phyloP scores from a whole-genome alignment of 2,329 filamentous ascomycete species.

The Gnomoniopsis smithogilvyi region DNA sequence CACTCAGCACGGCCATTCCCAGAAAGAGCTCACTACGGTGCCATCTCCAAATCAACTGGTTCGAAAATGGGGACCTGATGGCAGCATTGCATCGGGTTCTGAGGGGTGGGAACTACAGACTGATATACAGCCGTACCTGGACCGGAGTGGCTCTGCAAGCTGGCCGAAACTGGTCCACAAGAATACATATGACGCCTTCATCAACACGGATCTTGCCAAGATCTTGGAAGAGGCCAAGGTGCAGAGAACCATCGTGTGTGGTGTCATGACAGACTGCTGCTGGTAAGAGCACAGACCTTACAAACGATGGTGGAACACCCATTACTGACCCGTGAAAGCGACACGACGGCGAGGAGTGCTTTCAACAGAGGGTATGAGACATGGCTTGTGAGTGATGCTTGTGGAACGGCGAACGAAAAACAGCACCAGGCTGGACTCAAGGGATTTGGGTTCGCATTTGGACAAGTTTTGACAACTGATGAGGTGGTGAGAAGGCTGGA shows the following conservation, averaged over 20 bases:
- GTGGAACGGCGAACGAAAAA: conserved; percentile 29
- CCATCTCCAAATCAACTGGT: conserved; percentile 33
- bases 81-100: conserved; percentile 29
- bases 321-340: conserved; percentile 12
- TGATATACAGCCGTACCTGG: conserved; percentile 19
- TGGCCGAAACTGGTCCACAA: conserved; percentile 27
- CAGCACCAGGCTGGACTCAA: conserved; percentile 31
- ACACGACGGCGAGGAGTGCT: conserved; percentile 34
- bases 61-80: conserved; percentile 32
- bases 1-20: conserved; percentile 36
- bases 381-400: conserved; percentile 36
- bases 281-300: conserved; percentile 13
- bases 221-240: conserved; percentile 25
- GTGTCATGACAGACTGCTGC: conserved; percentile 41
- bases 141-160: background rate
- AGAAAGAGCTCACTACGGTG: conserved; percentile 26
- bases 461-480: conserved; percentile 16
- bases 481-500: background rate
- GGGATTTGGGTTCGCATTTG: conserved; percentile 33
- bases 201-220: conserved; percentile 29
- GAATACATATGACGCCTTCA: conserved; percentile 39
- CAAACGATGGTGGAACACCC: background rate
- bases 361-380: conserved; percentile 39
- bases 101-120: conserved; percentile 31
- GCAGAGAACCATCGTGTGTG: conserved; percentile 33